Percentiles rank a stretch among this genome's conserved stretches.
Evolutionary conservation across 768 basidiomycete species (phyloP).

Genomic region (Leccinum olivaceopallidum): DNA sequence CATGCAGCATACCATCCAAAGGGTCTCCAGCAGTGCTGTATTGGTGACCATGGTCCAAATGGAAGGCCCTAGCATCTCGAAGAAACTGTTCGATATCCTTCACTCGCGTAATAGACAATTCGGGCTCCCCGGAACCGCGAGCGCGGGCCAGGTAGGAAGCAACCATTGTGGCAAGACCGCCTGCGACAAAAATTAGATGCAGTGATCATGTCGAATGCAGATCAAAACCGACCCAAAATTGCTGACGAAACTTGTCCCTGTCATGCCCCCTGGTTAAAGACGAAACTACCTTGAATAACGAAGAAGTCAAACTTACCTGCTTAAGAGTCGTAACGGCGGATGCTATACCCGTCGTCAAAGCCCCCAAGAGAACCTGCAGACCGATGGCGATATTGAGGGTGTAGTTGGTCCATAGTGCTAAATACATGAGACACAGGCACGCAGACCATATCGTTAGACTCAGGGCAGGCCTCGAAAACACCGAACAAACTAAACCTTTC

Average conservation of each 20-base stretch:
- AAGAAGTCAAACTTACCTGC: conserved; percentile 35
- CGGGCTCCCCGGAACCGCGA: conserved; percentile 71
- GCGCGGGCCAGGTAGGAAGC: conserved; percentile 73
- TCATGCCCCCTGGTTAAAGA: background rate
- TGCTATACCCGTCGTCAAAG: conserved; percentile 66
- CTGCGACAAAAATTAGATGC: conserved; percentile 28
- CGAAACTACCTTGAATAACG: no score
- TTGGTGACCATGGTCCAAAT: conserved; percentile 55
- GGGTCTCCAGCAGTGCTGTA: conserved; percentile 10
- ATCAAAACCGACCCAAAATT: conserved; percentile 35
- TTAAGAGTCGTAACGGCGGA: conserved; percentile 43
- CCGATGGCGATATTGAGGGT: conserved; percentile 53
- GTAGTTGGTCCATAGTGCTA: conserved; percentile 35
- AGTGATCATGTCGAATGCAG: background rate
- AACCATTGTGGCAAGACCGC: conserved; percentile 65
- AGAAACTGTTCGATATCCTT: conserved; percentile 69
- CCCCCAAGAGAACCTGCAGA: conserved; percentile 62
- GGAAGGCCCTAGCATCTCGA: conserved; percentile 58
- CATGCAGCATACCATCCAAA: conserved; percentile 7
- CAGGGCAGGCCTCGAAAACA: background rate
- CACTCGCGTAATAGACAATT: conserved; percentile 52
- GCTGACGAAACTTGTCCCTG: conserved; percentile 37
- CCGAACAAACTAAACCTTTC: conserved; percentile 39
- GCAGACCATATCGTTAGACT: background rate
- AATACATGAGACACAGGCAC: background rate